Conservation (phyloP, 2,329 filamentous ascomycete genomes). For the Orbilia oligospora region DNA sequence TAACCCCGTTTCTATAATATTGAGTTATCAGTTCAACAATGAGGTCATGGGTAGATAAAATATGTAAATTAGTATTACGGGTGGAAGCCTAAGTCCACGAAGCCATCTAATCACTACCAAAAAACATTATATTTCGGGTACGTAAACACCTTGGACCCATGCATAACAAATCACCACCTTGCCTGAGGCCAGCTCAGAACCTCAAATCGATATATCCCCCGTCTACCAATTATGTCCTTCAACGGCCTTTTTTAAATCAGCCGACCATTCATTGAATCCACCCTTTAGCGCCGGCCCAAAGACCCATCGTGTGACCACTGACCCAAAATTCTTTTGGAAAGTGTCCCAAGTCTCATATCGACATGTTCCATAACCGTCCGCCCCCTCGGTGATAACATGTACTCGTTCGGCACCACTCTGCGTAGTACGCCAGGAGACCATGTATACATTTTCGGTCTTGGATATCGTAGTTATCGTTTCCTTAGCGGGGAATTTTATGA, state of each 20-base stretch:
- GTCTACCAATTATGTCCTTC: constrained; percentile 43
- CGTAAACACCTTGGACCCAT: not conserved
- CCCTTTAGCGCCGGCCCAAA: constrained; percentile 16
- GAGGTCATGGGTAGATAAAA: not conserved
- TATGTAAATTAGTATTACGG: not conserved
- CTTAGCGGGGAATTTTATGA: constrained; percentile 7
- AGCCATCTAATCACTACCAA: not conserved
- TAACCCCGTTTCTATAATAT: not conserved
- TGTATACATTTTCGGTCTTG: constrained; percentile 33
- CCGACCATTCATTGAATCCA: constrained; percentile 50
- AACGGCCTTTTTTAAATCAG: constrained; percentile 45
- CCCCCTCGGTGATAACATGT: constrained; percentile 45
- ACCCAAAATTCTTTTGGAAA: constrained; percentile 36
- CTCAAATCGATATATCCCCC: not conserved
- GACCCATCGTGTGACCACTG: constrained; percentile 14
- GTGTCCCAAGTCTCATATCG: constrained; percentile 52
- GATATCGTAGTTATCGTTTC: constrained; percentile 45
- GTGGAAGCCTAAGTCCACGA: not conserved
- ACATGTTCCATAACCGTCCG: constrained; percentile 49
- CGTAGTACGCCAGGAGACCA: constrained; percentile 23
- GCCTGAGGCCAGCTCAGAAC: constrained; percentile 10
- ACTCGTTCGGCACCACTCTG: constrained; percentile 39
- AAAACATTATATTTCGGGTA: not conserved
- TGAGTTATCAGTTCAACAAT: not conserved
- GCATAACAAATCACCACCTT: not conserved